Percentiles rank a stretch among this genome's conserved stretches.
Conservation (phyloP, 1,284 basidiomycete genomes). For the Irpex sp. region DNA sequence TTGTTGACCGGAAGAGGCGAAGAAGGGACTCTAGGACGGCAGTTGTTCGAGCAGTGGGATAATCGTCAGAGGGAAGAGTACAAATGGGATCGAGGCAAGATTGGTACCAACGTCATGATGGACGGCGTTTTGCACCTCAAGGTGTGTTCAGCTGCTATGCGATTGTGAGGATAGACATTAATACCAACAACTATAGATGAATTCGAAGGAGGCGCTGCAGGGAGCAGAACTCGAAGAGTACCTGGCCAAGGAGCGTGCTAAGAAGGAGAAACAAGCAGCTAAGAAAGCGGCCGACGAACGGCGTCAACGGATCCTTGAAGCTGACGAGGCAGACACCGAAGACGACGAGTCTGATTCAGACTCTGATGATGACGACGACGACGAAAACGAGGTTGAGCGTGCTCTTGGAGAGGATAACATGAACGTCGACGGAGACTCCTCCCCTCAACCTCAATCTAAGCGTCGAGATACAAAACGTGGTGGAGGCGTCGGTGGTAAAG, state of each 20-base stretch:
- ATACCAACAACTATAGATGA: conserved; percentile 52
- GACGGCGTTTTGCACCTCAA: conserved; percentile 65
- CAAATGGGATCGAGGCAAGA: conserved; percentile 85
- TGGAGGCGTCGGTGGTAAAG: conserved; percentile 38
- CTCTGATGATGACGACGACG: conserved; percentile 55
- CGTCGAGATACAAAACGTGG: conserved; percentile 43
- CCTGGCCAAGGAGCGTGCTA: conserved; percentile 73
- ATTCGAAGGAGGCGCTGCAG: conserved; percentile 83
- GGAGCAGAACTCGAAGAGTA: conserved; percentile 85
- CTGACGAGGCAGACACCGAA: conserved; percentile 70
- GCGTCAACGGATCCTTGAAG: conserved; percentile 88
- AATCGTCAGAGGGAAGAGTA: conserved; percentile 69
- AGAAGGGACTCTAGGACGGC: conserved; percentile 75
- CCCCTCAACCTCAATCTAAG: conserved; percentile 12
- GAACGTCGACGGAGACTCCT: conserved; percentile 44
- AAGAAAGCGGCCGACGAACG: conserved; percentile 84
- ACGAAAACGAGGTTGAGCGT: conserved; percentile 69
- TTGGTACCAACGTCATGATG: conserved; percentile 81
- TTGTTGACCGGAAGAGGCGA: conserved; percentile 79
- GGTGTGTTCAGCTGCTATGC: conserved; percentile 36
- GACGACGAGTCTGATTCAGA: conserved; percentile 68
- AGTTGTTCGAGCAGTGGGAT: conserved; percentile 88
- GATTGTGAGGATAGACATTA: not conserved
- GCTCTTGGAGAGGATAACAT: conserved; percentile 50
- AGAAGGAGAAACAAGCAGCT: conserved; percentile 85